Base-by-base conservation (phyloP, 176 grass and related monocot genomes). In the Ananas comosus region DNA sequence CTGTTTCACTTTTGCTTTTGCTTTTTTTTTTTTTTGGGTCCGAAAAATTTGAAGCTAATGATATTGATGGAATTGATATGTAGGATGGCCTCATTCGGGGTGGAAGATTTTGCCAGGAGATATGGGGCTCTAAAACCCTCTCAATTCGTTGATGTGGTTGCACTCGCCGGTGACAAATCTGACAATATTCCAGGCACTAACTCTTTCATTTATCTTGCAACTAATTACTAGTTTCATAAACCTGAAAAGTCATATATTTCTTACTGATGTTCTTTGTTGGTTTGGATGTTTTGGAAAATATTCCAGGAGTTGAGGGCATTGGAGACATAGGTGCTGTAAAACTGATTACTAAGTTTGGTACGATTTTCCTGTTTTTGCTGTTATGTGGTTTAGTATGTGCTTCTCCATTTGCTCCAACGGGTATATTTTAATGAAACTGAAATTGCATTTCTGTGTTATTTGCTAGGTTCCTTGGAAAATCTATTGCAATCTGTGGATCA, bases 51-150 rank as follows among this genome's bases (percentile, higher is more conserved):
- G 21, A 73, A 78, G 53, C 25, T 78, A 51, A 74, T 89, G 50
- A 51, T 67, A 54, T 73, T 80, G 25, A 72, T 83, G 50, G 50
- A 75, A 58, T 85, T n/a, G 56, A 56, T 66, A 22, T 76, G 13
- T 80, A 92, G 89, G 83, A 92, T 97, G 89, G 86, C 87, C 80
- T 97, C 93, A 69, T 97, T 92, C 83, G 93, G 93, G 66, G 76
- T 97, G 73, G 93, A 97, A 81, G 93, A 97, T 50, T 97, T 97
- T 18, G 76, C 88, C 63, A 90, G 87, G 71, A 80, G 82, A 87
- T 97, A 81, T 80, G 89, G 86, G 51, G 79, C 76, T 50, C 54
- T 97, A 42, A 80, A 87, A 70, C 93, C 93, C 21, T 92, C 82
- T 14, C 93, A 92, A 70, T 97, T 97, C 87, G 83, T 97, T 79